phyloP scores from a whole-genome alignment of 805 yeast species.

The Pichia pseudocactophila region DNA sequence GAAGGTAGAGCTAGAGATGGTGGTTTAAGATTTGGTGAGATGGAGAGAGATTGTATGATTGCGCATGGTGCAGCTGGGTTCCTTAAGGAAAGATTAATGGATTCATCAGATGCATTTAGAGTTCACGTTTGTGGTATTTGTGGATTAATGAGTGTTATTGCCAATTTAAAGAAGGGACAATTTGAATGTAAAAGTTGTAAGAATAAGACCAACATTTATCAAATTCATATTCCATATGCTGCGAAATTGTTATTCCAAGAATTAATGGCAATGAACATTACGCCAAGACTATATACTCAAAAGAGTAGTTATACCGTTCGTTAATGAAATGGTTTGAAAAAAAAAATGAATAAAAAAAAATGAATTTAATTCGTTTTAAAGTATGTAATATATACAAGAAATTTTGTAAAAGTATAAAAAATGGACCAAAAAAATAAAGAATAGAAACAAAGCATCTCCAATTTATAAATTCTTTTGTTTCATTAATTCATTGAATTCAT shows the following conservation, averaged over 20 bases:
- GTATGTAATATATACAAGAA: not conserved
- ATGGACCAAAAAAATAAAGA: not conserved
- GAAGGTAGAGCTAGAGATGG: constrained; percentile 99
- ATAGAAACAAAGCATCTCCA: not conserved
- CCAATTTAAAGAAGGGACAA: constrained; percentile 94
- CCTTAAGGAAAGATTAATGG: constrained; percentile 96
- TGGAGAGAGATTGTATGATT: constrained; percentile 99
- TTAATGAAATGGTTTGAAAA: constrained; percentile 9
- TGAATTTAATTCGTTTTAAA: too few relatives aligned
- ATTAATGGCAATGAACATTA: constrained; percentile 98
- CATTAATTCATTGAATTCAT: constrained; percentile 21
- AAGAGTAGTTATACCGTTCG: constrained; percentile 28
- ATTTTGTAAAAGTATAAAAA: not conserved
- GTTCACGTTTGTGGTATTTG: constrained; percentile 98
- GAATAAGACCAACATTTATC: constrained; percentile 96
- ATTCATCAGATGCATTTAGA: constrained; percentile 97
- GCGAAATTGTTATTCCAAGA: constrained; percentile 98
- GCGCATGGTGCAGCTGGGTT: constrained; percentile 99
- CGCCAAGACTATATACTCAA: constrained; percentile 95
- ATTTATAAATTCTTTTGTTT: constrained; percentile 19
- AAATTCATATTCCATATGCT: constrained; percentile 96
- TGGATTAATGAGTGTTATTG: constrained; percentile 96
- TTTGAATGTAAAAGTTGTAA: constrained; percentile 98
- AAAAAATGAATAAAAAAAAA: too few relatives aligned
- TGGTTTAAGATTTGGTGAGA: constrained; percentile 98